phyloP scores from a whole-genome alignment of 2,329 filamentous ascomycete genomes.

The Sporothrix globosa region DNA sequence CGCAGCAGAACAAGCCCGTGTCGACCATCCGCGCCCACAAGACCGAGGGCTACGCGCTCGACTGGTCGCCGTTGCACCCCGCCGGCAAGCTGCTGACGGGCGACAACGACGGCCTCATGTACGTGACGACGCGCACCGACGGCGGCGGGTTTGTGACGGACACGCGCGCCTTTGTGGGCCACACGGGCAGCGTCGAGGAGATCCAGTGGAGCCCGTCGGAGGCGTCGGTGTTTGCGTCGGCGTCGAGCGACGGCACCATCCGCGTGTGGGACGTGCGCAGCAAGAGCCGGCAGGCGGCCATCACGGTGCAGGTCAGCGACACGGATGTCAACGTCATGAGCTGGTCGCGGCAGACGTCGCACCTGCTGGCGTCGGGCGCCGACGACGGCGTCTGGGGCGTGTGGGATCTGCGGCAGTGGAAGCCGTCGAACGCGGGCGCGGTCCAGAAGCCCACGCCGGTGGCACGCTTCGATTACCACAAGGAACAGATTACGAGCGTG shows the following conservation, averaged over 20 bases:
- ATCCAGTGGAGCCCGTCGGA: constrained; percentile 96
- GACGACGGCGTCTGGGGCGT: constrained; percentile 94
- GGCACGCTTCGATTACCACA: constrained; percentile 94
- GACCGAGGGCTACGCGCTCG: constrained; percentile 91
- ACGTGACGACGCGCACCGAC: constrained; percentile 80
- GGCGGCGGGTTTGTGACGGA: constrained; percentile 90
- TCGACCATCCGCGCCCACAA: constrained; percentile 89
- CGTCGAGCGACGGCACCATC: constrained; percentile 89
- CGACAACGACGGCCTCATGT: constrained; percentile 88
- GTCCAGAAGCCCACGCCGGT: constrained; percentile 68
- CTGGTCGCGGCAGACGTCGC: constrained; percentile 86
- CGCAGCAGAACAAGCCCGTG: constrained; percentile 85
- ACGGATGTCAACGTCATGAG: constrained; percentile 95
- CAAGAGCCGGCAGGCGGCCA: constrained; percentile 84
- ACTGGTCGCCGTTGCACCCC: constrained; percentile 85
- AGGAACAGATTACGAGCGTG: constrained; percentile 91
- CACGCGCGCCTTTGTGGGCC: constrained; percentile 78
- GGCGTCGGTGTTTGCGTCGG: constrained; percentile 90
- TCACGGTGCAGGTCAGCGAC: constrained; percentile 80
- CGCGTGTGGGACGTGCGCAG: constrained; percentile 94
- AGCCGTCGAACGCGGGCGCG: constrained; percentile 56
- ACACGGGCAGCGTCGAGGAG: constrained; percentile 86
- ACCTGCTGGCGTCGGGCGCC: constrained; percentile 87
- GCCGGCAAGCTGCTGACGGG: constrained; percentile 87
- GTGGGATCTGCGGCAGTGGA: constrained; percentile 97